Conservation (phyloP, 1,139 yeast species). For the Ashbya aceris region DNA sequence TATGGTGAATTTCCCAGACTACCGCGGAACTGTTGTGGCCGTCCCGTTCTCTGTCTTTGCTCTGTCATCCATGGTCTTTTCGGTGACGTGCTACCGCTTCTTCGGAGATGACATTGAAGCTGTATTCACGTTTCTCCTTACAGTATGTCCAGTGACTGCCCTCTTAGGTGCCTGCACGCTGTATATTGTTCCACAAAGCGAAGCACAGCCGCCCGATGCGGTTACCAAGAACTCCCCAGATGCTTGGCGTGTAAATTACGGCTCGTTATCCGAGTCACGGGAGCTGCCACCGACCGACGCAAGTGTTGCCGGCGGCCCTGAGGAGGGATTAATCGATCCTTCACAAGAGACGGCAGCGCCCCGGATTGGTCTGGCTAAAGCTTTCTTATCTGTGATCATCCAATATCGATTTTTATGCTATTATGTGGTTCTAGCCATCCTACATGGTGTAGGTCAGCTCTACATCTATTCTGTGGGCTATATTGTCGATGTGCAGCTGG, state of each 20-base stretch:
- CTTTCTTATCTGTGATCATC: conserved; percentile 11
- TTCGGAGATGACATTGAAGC: conserved; percentile 39
- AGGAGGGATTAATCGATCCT: background rate
- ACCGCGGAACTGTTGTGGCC: conserved; percentile 63
- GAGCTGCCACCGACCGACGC: background rate
- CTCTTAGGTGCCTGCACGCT: conserved; percentile 26
- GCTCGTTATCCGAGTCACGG: background rate
- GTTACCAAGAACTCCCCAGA: background rate
- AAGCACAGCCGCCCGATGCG: conserved; percentile 5
- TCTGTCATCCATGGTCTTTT: conserved; percentile 34
- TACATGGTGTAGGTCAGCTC: conserved; percentile 72
- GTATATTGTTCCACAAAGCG: background rate
- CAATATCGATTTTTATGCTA: conserved; percentile 37
- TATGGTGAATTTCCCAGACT: conserved; percentile 59
- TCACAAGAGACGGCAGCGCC: no score
- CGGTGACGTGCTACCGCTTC: conserved; percentile 36
- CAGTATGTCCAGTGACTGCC: conserved; percentile 26
- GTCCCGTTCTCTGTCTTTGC: conserved; percentile 54
- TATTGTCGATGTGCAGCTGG: conserved; percentile 46
- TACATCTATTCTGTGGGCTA: conserved; percentile 70
- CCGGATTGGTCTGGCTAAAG: background rate
- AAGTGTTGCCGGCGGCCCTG: background rate
- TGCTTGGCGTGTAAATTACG: background rate
- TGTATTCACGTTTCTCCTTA: conserved; percentile 28
- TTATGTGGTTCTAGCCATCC: conserved; percentile 46